These are phyloP conservation scores for Pseudonectria buxi DNA, from an alignment of 2,329 filamentous ascomycete genomes.

Conservation along the genomic window DNA sequence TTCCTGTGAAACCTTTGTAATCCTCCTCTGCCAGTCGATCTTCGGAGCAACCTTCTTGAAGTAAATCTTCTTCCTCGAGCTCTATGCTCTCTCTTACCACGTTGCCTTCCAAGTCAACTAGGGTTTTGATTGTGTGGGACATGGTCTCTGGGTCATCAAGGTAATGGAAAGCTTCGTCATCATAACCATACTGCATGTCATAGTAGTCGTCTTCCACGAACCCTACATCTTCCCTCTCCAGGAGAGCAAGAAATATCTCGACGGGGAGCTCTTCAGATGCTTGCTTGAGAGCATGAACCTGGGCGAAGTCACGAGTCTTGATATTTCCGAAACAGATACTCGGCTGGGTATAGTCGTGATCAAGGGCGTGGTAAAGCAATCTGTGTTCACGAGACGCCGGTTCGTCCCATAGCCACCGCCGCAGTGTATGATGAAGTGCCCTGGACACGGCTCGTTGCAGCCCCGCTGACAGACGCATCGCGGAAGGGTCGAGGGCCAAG, in stretches of 20 bases:
- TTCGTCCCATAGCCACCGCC: slow-evolving; percentile 19
- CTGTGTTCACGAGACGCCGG: slow-evolving; percentile 1
- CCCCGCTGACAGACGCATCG: slow-evolving; percentile 14
- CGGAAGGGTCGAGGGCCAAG: slow-evolving; percentile 24
- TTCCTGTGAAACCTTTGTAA: slow-evolving; percentile 23
- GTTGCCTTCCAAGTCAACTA: slow-evolving; percentile 23
- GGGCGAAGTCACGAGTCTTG: slow-evolving; percentile 21
- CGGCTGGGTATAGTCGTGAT: slow-evolving; percentile 28
- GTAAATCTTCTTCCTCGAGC: slow-evolving; percentile 15
- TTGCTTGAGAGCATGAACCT: slow-evolving; percentile 19
- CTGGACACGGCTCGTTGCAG: slow-evolving; percentile 2
- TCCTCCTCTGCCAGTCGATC: slow-evolving; percentile 12
- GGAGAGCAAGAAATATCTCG: slow-evolving; percentile 25
- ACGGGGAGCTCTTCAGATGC: slow-evolving; percentile 20
- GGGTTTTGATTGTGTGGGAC: slow-evolving; percentile 13
- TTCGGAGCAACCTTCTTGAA: slow-evolving; percentile 17
- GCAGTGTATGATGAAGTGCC: slow-evolving; percentile 15
- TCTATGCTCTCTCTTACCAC: slow-evolving; percentile 8
- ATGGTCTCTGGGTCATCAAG: slow-evolving; percentile 9
- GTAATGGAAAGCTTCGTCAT: slow-evolving; percentile 8
- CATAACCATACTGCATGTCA: slow-evolving; percentile 3
- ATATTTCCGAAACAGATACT: slow-evolving; percentile 23
- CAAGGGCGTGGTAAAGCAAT: slow-evolving; percentile 25
- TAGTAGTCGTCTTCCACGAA: slow-evolving; percentile 4
- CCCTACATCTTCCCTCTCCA: slow-evolving; percentile 24